These are phyloP conservation scores for Trametes versicolor DNA, from an alignment of 1,284 basidiomycete species.

Conservation along the genomic window DNA sequence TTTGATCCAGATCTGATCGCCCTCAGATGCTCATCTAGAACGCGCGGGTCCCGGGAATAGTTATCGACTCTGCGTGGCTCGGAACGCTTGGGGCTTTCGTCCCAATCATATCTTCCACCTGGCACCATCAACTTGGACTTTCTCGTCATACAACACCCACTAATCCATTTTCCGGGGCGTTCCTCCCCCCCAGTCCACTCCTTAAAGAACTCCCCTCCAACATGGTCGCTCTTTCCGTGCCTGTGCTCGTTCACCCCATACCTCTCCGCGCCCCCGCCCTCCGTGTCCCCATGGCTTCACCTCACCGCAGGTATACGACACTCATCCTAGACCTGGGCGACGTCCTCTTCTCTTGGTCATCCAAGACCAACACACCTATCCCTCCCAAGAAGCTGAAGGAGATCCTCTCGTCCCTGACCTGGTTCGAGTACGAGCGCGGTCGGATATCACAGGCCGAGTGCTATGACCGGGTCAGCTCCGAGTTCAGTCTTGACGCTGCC, in stretches of 20 bases:
- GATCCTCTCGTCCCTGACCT: conserved; percentile 58
- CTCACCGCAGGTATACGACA: conserved; percentile 38
- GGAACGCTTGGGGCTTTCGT: conserved; percentile 21
- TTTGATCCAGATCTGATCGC: conserved; percentile 30
- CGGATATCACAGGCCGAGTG: conserved; percentile 56
- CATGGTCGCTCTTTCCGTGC: conserved; percentile 25
- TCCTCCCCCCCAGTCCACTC: conserved; percentile 16
- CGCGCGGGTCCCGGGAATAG: conserved; percentile 20
- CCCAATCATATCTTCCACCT: conserved; percentile 25
- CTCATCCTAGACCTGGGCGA: conserved; percentile 65
- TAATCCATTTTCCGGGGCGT: conserved; percentile 21
- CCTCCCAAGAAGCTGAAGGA: conserved; percentile 53
- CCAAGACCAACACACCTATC: conserved; percentile 57
- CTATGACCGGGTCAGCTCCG: conserved; percentile 53
- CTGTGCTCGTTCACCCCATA: conserved; percentile 18
- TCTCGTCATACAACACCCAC: conserved; percentile 27
- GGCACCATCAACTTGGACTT: conserved; percentile 22
- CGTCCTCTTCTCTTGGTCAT: conserved; percentile 66
- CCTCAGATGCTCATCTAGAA: conserved; percentile 13
- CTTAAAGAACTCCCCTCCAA: conserved; percentile 19
- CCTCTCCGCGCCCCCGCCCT: conserved; percentile 10
- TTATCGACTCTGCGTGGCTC: conserved; percentile 21
- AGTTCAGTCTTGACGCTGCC: conserved; percentile 51
- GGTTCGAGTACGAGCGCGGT: conserved; percentile 67
- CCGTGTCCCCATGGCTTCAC: conserved; percentile 27